Base-by-base conservation (phyloP, 495 filamentous ascomycete genomes). In the Daldinia decipiens region DNA sequence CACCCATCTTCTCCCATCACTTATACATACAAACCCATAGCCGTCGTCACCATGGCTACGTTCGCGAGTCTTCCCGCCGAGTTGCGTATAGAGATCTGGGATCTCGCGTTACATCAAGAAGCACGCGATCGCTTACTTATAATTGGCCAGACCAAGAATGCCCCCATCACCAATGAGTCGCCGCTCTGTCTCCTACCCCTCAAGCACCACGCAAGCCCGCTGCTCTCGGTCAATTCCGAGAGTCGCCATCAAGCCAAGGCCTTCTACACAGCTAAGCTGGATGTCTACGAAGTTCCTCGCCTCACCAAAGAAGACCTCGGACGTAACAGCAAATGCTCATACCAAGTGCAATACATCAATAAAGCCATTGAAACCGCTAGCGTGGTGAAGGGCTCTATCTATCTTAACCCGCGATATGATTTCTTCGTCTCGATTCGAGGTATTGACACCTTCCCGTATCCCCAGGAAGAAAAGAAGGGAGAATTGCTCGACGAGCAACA, bases 31-130 rank as follows among this genome's bases (percentile, higher is more conserved):
- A 19, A 15, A 12, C 57, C 1, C 4, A 40, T 19, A 45, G 24
- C 26, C 19, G 17, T 36, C 34, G 21, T 36, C 15, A 26, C n/a
- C 12, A 68, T 58, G 65, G 9, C 27, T 24, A 51, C 6, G 15
- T 68, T 68, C 40, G n/a, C 58, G 5, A 29, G 13, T 13, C 40
- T 68, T 11, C 59, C 59, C 1, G 9, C 31, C 1, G 65, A 62
- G 53, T n/a, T 68, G 5, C 51, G 59, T 4, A 43, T 36, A n/a
- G 4, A 21, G 15, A 68, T 68, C 13, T 68, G 65, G 65, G 53
- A 68, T 39, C 24, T 51, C 9, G 58, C 36, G 4, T 39, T 62
- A 21, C 58, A 43, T 0, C 59, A 51, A 8, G 65, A 68, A 62
- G 52, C 65, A 5, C 24, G 32, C 9, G 59, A 68, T 32, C 51